Evolutionary conservation across 371 early-diverging fungal genomes (phyloP).

Genomic region (Mortierella sp.): DNA sequence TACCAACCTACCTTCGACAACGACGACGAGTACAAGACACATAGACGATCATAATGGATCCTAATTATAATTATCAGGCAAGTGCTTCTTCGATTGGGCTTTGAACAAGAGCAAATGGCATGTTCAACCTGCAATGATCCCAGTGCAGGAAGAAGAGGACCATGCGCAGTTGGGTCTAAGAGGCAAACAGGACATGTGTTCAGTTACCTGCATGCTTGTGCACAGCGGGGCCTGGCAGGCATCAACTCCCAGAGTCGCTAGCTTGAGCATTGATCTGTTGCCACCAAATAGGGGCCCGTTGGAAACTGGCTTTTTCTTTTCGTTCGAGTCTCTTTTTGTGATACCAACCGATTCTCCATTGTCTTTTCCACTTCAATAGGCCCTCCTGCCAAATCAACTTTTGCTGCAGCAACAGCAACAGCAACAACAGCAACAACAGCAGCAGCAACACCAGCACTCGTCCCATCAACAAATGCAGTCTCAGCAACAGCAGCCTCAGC

Average conservation of each 20-base stretch:
- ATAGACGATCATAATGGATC: constrained; percentile 31
- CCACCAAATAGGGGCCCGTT: neutral
- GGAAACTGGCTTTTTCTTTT: neutral
- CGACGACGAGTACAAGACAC: no score
- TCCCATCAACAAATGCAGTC: constrained; percentile 39
- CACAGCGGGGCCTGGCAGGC: neutral
- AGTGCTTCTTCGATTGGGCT: constrained; percentile 9
- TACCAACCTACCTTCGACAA: neutral
- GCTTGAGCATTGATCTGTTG: neutral
- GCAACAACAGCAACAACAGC: constrained; percentile 57
- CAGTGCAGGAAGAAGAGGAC: neutral
- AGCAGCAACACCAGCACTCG: constrained; percentile 51
- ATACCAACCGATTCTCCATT: constrained; percentile 2
- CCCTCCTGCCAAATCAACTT: constrained; percentile 22
- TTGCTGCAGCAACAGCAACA: constrained; percentile 57
- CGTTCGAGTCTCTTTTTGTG: neutral
- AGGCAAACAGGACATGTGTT: neutral
- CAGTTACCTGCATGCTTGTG: neutral
- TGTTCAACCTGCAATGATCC: neutral
- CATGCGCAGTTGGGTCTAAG: neutral
- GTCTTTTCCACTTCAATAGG: constrained; percentile 4
- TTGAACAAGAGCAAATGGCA: neutral
- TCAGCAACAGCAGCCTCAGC: constrained; percentile 27
- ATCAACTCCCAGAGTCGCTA: neutral
- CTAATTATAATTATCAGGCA: constrained; percentile 52